Evolutionary conservation across 306 rosid genomes (phyloP).

Genomic region (Sophora flavescens): DNA sequence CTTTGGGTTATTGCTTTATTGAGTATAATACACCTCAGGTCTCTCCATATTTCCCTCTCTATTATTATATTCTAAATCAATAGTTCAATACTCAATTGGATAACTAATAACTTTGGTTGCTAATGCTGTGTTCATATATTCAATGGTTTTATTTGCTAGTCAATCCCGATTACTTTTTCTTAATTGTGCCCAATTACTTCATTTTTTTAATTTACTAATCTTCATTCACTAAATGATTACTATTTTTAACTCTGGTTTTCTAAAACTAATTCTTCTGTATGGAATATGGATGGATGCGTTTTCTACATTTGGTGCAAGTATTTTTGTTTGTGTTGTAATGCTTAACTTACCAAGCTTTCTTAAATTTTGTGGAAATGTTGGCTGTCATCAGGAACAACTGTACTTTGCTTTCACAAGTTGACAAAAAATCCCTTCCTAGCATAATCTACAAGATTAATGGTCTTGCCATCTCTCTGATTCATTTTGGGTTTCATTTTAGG

Average conservation of each 20-base stretch:
- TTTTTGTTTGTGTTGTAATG: background rate
- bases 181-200: background rate
- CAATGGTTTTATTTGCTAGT: background rate
- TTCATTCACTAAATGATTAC: background rate
- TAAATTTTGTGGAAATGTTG: background rate
- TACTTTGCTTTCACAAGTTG: slow-evolving; percentile 6
- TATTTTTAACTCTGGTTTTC: background rate
- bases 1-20: slow-evolving; percentile 76
- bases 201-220: background rate
- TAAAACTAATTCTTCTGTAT: background rate
- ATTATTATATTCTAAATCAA: background rate
- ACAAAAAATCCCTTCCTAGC: background rate
- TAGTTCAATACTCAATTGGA: slow-evolving; percentile 1
- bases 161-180: background rate
- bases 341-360: background rate
- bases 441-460: background rate
- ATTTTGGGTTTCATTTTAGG: slow-evolving; percentile 56
- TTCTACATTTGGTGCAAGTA: background rate
- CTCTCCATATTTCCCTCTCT: background rate
- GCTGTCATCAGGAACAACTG: background rate
- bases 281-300: background rate
- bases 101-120: background rate
- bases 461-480: background rate
- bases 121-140: background rate
- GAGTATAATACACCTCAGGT: slow-evolving; percentile 83